phyloP scores from a whole-genome alignment of 139 green algal species.

The Nannochloris sp. region DNA sequence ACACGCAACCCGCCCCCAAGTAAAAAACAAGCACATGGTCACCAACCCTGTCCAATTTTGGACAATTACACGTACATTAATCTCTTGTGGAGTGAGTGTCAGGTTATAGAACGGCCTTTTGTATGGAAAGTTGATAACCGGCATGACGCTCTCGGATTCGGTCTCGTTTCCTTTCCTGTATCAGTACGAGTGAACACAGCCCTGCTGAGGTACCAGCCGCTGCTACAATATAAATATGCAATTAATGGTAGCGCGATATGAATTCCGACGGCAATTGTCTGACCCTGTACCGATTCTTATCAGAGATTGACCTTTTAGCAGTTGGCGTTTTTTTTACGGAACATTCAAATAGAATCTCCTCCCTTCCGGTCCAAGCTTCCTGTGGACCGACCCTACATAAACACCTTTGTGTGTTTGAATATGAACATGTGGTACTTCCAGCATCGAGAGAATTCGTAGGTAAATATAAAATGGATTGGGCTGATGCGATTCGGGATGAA shows the following conservation, averaged over 20 bases:
- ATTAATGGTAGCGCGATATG: not conserved
- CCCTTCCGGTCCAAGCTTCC: too few relatives aligned
- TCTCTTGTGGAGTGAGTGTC: conserved; percentile 35
- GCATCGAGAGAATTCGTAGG: too few relatives aligned
- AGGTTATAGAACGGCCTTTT: conserved; percentile 43
- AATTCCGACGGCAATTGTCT: not conserved
- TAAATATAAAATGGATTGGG: not conserved
- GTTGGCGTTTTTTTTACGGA: too few relatives aligned
- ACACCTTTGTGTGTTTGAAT: too few relatives aligned
- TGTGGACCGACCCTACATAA: too few relatives aligned
- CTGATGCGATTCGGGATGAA: not conserved
- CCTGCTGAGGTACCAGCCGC: not conserved
- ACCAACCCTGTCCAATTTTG: too few relatives aligned
- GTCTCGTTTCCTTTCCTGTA: not conserved
- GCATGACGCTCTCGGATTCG: conserved; percentile 7
- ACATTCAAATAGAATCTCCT: too few relatives aligned
- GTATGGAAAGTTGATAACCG: conserved; percentile 26
- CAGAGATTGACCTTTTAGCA: too few relatives aligned
- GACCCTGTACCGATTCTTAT: too few relatives aligned
- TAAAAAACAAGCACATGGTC: too few relatives aligned
- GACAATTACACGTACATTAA: conserved; percentile 31
- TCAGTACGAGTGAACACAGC: not conserved
- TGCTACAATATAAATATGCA: not conserved
- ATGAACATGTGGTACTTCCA: too few relatives aligned
- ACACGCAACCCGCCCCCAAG: too few relatives aligned